phyloP scores from a whole-genome alignment of 2,329 filamentous ascomycete species.

The Colletotrichum graminicola region DNA sequence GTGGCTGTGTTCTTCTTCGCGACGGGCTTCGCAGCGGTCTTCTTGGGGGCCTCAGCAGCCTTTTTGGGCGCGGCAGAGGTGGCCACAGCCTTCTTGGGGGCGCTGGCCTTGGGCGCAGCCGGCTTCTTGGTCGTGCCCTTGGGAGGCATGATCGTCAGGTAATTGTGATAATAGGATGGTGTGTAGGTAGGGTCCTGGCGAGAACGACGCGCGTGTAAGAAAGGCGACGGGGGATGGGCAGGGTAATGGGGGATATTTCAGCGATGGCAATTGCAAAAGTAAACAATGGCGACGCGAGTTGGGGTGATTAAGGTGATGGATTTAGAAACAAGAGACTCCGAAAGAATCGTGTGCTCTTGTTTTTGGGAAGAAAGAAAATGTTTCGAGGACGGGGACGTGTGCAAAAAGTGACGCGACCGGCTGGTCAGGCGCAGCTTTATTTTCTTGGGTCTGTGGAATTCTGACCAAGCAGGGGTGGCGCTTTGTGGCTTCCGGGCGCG shows the following conservation, averaged over 20 bases:
- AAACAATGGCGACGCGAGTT: conserved; percentile 19
- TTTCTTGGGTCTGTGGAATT: conserved; percentile 40
- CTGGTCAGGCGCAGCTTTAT: conserved; percentile 40
- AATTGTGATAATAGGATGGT: conserved; percentile 9
- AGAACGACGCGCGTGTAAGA: conserved; percentile 33
- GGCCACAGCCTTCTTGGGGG: conserved; percentile 44
- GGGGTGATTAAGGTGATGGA: conserved; percentile 11
- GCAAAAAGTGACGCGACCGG: conserved; percentile 39
- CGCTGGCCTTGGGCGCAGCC: conserved; percentile 47
- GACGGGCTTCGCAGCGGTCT: conserved; percentile 41
- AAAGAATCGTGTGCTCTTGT: conserved; percentile 23
- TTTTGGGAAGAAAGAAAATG: conserved; percentile 26
- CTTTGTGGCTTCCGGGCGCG: conserved; percentile 38
- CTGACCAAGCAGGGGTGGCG: conserved; percentile 37
- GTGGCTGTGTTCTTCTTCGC: conserved; percentile 49
- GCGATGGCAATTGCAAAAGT: conserved; percentile 7
- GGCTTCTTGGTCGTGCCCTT: conserved; percentile 46
- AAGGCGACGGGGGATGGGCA: neutral
- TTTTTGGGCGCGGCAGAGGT: conserved; percentile 47
- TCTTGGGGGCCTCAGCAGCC: conserved; percentile 46
- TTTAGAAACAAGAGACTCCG: conserved; percentile 16
- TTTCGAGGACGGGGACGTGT: conserved; percentile 25
- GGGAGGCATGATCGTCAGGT: conserved; percentile 44
- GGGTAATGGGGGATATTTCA: neutral
- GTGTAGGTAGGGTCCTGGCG: neutral